Evolutionary conservation across 2,329 filamentous ascomycete species (phyloP), one percentile per base, ranked within the genome.

Genomic region (Calonectria pteridis): DNA sequence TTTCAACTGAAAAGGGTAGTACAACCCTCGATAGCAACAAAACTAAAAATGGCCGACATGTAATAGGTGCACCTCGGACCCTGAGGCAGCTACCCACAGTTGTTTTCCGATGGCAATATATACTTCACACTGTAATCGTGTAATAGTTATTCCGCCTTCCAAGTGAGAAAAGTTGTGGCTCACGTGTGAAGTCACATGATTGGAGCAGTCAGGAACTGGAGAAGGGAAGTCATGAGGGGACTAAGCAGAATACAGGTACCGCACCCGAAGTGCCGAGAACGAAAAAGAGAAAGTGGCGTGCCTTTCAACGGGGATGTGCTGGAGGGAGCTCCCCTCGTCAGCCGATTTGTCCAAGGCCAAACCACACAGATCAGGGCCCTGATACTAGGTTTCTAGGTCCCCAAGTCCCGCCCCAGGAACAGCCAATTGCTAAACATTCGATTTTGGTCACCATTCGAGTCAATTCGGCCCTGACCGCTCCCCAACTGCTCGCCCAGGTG

Each of bases 351-450:
- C 67, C 70, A 28, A 73, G 40, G 26, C 71, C 55, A 72, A 73
- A 69, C 67, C 74, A 68, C 68, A 63, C 13, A 67, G 53, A 53
- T 9, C 28, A 63, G 68, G 64, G 49, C 33, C 55, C 68, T 69
- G 33, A 59, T 65, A 40, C 37, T 58, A 29, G 28, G 49, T 58
- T 73, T 49, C 43, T 31, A 59, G 31, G 50, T 40, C 58, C 43
- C 51, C 46, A 64, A 73, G 49, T 63, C 40, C 64, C 64, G 46
- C 53, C 53, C 35, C 66, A 58, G 59, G 28, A 66, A 74, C 64
- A 73, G 67, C 62, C 79, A 80, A 81, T 79, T 77, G 79, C 67
- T 66, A 58, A 81, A 81, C 79, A 81, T 80, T 79, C 79, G 79
- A 80, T 80, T 80, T 74, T 77, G 74, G 79, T 78, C 73, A 79